Percentiles rank a stretch among this genome's conserved stretches.
phyloP scores from a whole-genome alignment of 1,139 yeast species.

The Debaryomyces subglobosus region DNA sequence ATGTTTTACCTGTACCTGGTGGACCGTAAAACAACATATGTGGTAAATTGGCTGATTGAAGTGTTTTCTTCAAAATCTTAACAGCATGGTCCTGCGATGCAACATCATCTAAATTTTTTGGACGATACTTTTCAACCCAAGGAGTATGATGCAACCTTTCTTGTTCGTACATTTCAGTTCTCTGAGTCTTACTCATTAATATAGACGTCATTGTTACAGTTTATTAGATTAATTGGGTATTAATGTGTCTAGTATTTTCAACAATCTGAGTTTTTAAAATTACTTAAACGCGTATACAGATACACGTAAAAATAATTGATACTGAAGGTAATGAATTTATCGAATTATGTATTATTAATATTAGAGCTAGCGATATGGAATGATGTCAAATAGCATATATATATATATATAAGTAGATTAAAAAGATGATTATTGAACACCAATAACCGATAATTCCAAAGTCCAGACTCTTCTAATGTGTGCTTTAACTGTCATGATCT shows the following conservation, averaged over 20 bases:
- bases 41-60: slow-evolving; percentile 82
- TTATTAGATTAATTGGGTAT: neutral
- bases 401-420: neutral
- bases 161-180: slow-evolving; percentile 37
- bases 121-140: slow-evolving; percentile 85
- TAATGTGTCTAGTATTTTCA: neutral
- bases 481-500: slow-evolving; percentile 47
- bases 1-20: slow-evolving; percentile 96
- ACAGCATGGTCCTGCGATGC: slow-evolving; percentile 93
- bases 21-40: slow-evolving; percentile 98
- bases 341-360: slow-evolving; percentile 1
- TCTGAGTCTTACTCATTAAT: slow-evolving; percentile 17
- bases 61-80: slow-evolving; percentile 75
- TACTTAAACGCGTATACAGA: slow-evolving; percentile 1
- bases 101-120: slow-evolving; percentile 80
- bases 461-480: slow-evolving; percentile 88
- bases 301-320: neutral
- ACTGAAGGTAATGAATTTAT: neutral
- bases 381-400: neutral
- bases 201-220: slow-evolving; percentile 14
- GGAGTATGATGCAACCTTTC: slow-evolving; percentile 60
- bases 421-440: slow-evolving; percentile 43
- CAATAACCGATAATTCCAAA: slow-evolving; percentile 66
- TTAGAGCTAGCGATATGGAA: neutral
- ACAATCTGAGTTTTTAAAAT: neutral